Evolutionary conservation across 1,284 basidiomycete genomes (phyloP), one percentile per base, ranked within the genome.

Genomic region (Pholiota adiposa): DNA sequence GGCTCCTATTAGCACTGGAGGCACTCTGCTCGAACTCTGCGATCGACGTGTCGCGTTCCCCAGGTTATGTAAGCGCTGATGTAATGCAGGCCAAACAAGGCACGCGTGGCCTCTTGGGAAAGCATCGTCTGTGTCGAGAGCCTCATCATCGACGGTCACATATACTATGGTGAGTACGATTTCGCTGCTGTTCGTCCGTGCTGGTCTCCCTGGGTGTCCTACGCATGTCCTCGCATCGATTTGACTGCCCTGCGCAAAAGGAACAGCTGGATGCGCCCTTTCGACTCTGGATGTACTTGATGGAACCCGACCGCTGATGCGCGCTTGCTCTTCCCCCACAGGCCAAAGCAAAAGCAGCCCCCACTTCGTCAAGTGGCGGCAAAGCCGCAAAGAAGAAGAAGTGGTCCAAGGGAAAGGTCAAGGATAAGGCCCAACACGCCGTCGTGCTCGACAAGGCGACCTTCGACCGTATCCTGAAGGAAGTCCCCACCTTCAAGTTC

Each of bases 361-460:
- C 90, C 67, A 72, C 88, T 64, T 78, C 87, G 59, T 85, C 87
- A 54, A 80, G 86, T 62, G 88, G 89, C 67, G 89, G 91, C 71
- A 93, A 93, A 77, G 79, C 89, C 72, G 89, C 90, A 66, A 98
- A 98, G 88, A 98, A 98, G 88, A 98, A 98, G 92, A 98, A 98
- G 88, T 98, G 96, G 96, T 98, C 96, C 70, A 98, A 98, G 88
- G 96, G 96, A 79, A 97, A 97, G 83, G 96, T 98, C 78, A 98
- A 98, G 90, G 96, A 98, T 84, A 98, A 98, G 90, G 94, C 93
- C 73, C 89, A 91, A 75, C 94, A 97, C 85, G 88, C 93, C 73
- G 96, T 98, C 77, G 83, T 90, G 70, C 89, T 97, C 73, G 95
- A 97, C 86, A 95, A 97, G 84, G 67, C 85, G 57, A 89, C 85